Evolutionary conservation across 73 alveolate species (phyloP).

Genomic region (Paramecium biaurelia): DNA sequence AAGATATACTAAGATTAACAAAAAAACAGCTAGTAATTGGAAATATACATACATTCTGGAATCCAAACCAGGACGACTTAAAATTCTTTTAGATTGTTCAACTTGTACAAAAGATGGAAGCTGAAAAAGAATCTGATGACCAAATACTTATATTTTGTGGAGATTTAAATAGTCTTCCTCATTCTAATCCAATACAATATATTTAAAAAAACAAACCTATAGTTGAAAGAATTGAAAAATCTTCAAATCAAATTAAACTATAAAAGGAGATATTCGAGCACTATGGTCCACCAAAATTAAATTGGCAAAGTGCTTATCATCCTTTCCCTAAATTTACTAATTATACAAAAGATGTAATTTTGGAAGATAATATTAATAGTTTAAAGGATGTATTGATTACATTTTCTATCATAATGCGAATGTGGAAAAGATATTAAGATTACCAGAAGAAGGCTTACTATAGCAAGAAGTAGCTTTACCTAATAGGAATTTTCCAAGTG

Average conservation of each 20-base stretch:
- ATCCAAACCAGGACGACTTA: constrained; percentile 56
- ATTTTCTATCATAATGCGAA: constrained; percentile 50
- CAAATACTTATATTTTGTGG: constrained; percentile 51
- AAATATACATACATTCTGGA: constrained; percentile 56
- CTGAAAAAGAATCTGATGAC: constrained; percentile 12
- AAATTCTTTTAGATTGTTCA: constrained; percentile 31
- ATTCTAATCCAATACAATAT: constrained; percentile 3
- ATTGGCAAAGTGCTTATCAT: constrained; percentile 50
- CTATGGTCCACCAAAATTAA: not conserved
- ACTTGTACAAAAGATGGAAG: not conserved
- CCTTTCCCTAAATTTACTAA: constrained; percentile 56
- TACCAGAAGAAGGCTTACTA: constrained; percentile 11
- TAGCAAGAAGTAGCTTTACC: constrained; percentile 49
- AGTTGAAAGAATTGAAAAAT: not conserved
- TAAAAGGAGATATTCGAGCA: not conserved
- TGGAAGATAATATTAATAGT: not conserved
- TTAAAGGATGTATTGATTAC: constrained; percentile 54
- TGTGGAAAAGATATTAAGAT: not conserved
- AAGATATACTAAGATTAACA: not conserved
- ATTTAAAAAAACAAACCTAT: not conserved
- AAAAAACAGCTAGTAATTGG: constrained; percentile 34
- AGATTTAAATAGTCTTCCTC: constrained; percentile 58
- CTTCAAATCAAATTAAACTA: not conserved
- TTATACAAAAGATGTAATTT: constrained; percentile 32
- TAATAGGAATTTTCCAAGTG: constrained; percentile 44